phyloP scores from a whole-genome alignment of 306 rosid genomes.

The Myrica gale region DNA sequence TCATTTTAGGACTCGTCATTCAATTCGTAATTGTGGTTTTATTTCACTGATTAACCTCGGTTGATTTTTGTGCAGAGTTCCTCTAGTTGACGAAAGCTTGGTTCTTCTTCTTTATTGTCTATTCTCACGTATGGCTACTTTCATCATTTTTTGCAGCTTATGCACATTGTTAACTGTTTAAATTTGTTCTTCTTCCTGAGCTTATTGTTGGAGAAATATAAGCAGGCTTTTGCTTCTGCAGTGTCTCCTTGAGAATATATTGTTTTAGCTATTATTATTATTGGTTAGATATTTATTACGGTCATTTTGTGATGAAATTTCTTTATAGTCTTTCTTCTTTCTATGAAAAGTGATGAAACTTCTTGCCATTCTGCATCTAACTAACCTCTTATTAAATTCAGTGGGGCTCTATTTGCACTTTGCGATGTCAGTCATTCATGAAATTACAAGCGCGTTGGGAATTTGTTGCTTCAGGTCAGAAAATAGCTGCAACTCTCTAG shows the following conservation, averaged over 20 bases:
- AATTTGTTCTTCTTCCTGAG: background rate
- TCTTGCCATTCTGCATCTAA: slow-evolving; percentile 20
- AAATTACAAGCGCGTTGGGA: slow-evolving; percentile 81
- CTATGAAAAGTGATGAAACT: background rate
- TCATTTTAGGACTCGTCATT: background rate
- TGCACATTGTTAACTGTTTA: background rate
- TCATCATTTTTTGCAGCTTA: background rate
- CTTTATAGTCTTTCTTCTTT: background rate
- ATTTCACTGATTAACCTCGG: slow-evolving; percentile 27
- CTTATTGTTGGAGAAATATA: background rate
- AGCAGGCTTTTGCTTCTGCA: slow-evolving; percentile 5
- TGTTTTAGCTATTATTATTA: background rate
- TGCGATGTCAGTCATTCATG: slow-evolving; percentile 74
- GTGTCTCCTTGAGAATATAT: background rate
- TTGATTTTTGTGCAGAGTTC: slow-evolving; percentile 57
- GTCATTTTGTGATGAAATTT: background rate
- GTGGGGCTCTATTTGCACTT: slow-evolving; percentile 73
- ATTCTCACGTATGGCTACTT: slow-evolving; percentile 54
- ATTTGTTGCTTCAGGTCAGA: slow-evolving; percentile 91
- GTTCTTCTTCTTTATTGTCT: slow-evolving; percentile 80
- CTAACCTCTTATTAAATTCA: slow-evolving; percentile 37
- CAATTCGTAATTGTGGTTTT: slow-evolving; percentile 11
- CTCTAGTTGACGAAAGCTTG: slow-evolving; percentile 69
- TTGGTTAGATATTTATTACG: slow-evolving; percentile 16
- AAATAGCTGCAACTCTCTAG: background rate